Evolutionary conservation across 2,329 filamentous ascomycete genomes (phyloP).

Genomic region (Coniella lustricola): DNA sequence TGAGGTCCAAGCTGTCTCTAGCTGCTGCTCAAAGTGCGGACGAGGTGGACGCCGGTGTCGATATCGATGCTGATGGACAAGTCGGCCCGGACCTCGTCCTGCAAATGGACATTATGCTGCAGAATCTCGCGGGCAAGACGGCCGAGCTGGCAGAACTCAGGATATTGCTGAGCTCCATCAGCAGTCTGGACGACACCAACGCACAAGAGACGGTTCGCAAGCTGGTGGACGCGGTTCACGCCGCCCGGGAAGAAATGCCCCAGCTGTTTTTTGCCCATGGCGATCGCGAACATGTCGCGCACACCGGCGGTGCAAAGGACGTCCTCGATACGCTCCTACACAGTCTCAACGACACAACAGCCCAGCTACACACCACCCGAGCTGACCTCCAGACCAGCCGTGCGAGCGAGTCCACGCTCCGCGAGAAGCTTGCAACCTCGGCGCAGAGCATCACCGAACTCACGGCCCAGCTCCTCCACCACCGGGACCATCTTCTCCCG

Average conservation of each 20-base stretch:
- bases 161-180: neutral
- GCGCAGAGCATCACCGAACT: neutral
- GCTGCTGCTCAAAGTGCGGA: neutral
- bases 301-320: neutral
- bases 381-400: neutral
- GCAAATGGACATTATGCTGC: conserved; percentile 13
- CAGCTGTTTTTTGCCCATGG: neutral
- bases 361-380: neutral
- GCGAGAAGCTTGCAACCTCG: neutral
- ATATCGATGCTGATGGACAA: neutral
- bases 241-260: conserved; percentile 1
- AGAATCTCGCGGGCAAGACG: conserved; percentile 12
- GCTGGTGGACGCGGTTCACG: conserved; percentile 3
- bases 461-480: neutral
- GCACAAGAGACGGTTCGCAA: neutral
- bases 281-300: neutral
- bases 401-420: too few species aligned
- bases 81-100: conserved; percentile 7
- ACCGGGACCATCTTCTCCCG: too few species aligned
- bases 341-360: conserved; percentile 2
- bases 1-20: conserved; percentile 1
- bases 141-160: conserved; percentile 2
- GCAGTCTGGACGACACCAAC: neutral
- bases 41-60: too few species aligned
- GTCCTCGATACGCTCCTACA: neutral